Evolutionary conservation across 2,329 filamentous ascomycete genomes (phyloP).

Genomic region (Pseudogymnoascus sp.): DNA sequence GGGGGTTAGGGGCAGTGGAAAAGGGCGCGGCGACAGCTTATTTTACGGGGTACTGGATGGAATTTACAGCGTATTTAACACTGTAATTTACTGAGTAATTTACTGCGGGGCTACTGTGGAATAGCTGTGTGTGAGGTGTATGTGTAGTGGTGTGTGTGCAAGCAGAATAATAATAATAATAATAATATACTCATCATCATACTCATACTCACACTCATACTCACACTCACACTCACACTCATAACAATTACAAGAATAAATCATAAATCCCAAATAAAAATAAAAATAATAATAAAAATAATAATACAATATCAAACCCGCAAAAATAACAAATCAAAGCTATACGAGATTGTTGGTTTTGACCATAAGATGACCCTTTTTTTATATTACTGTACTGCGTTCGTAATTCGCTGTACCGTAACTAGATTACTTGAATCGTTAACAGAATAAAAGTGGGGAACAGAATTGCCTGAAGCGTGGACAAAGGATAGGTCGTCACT

Average conservation of each 20-base stretch:
- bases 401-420: neutral
- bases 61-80: neutral
- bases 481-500: conserved; percentile 1
- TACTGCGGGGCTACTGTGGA: neutral
- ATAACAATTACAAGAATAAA: no score
- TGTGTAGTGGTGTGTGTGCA: no score
- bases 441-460: neutral
- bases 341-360: conserved; percentile 1
- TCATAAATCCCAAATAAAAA: neutral
- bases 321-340: neutral
- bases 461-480: conserved; percentile 1
- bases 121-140: no score
- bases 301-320: neutral
- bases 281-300: neutral
- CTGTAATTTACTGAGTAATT: neutral
- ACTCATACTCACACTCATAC: no score
- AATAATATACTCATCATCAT: no score
- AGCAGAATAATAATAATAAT: neutral
- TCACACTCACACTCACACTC: no score
- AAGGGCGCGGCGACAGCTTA: neutral
- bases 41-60: neutral
- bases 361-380: neutral
- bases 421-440: neutral
- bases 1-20: neutral
- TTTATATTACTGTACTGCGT: conserved; percentile 10